Base-by-base conservation (phyloP, 805 yeast genomes). In the Barnettozyma californica region DNA sequence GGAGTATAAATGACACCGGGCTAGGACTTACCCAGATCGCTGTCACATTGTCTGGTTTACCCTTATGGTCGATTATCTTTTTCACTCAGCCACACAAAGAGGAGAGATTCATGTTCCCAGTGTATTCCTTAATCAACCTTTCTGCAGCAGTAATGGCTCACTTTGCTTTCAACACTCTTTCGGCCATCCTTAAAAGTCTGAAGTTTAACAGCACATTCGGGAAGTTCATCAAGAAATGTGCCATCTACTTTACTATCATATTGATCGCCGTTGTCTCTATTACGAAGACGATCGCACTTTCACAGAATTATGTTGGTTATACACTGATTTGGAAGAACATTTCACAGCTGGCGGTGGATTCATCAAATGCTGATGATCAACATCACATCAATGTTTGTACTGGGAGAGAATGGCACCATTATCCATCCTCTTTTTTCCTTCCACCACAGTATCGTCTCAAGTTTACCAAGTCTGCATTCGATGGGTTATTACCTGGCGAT, bases 401-500 rank as follows among this genome's bases (percentile, higher is more conserved):
- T n/a, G 97, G 97, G 2, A 76, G 96, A 50, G 97, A 92, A 68
- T 91, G 97, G 97, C 89, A 88, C 60, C 86, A 92, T 61, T 91
- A 71, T 66, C 97, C 98, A 9, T 81, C 87, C 1, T 90, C 97
- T 0, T 87, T 90, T 62, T 88, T 91, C 61, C 68, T 92, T 21
- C 83, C 87, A 4, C 75, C 77, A 5, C 70, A 78, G 49, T 74
- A 74, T 57, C 69, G 96, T 54, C 68, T 89, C 21, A 71, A 71
- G 57, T 92, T 88, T 64, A 79, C 87, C 9, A 69, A 74, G 48
- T 82, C 89, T 48, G 94, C 92, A 1, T 92, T 91, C 66, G 79
- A 83, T 62, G 97, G 97, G 0, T 69, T 91, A 52, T 69, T 92
- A 33, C 98, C 98, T 0, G 95, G 95, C 3, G 94, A 88, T 58